These are phyloP conservation scores for Carex littledalei DNA, from an alignment of 176 grass and related monocot genomes.

Conservation along the genomic window DNA sequence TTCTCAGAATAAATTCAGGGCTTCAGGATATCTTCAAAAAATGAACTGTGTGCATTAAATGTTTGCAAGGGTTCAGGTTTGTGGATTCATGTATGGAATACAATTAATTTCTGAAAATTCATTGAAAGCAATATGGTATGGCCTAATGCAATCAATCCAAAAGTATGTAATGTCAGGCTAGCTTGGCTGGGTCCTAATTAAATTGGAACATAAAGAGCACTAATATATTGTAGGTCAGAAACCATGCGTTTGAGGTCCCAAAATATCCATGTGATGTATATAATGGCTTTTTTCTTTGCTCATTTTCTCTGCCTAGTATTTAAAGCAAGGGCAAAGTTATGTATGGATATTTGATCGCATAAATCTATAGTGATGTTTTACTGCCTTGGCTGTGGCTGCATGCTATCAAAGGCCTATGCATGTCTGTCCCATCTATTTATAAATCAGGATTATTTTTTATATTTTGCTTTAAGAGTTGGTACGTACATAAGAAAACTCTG, in stretches of 20 bases:
- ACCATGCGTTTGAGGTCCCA: not conserved
- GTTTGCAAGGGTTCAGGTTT: not conserved
- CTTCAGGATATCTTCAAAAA: not conserved
- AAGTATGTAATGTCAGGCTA: not conserved
- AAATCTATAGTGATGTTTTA: not conserved
- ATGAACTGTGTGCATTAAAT: conserved; percentile 13
- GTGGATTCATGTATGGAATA: conserved; percentile 10
- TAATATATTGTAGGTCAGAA: conserved; percentile 2
- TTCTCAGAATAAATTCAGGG: not conserved
- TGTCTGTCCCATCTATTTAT: not conserved
- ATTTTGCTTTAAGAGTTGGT: not conserved
- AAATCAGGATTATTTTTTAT: not conserved
- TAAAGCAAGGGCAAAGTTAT: not conserved
- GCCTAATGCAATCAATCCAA: conserved; percentile 17
- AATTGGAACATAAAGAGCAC: conserved; percentile 4
- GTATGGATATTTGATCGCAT: not conserved
- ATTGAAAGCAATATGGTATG: conserved; percentile 17
- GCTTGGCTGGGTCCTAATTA: conserved; percentile 15
- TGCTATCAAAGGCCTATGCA: not conserved
- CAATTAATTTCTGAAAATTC: conserved; percentile 14
- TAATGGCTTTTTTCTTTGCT: not conserved
- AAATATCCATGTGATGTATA: conserved; percentile 14
- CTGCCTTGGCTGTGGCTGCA: not conserved
- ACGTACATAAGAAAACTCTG: not conserved
- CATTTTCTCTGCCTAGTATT: conserved; percentile 1